A percentile compares a stretch with the other conserved stretches of the same genome.
phyloP scores from a whole-genome alignment of 2,329 filamentous ascomycete species.

The Stachybotrys chlorohalonatus region DNA sequence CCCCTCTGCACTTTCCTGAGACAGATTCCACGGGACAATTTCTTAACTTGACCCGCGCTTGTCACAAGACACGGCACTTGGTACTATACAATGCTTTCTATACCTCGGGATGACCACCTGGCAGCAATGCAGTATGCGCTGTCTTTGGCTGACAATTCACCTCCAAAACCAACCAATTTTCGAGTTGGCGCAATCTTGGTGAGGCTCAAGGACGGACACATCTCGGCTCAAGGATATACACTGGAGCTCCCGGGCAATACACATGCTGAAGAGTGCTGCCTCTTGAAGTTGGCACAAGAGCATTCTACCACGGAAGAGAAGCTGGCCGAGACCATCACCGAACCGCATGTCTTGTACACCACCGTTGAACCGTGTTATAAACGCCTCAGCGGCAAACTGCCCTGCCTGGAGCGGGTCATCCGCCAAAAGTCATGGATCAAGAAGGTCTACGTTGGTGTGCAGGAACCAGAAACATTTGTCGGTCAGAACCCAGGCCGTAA shows the following conservation, averaged over 20 bases:
- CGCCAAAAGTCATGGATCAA: constrained; percentile 52
- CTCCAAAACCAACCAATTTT: constrained; percentile 84
- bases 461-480: constrained; percentile 87
- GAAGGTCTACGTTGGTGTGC: constrained; percentile 78
- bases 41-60: background rate
- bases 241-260: constrained; percentile 88
- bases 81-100: background rate
- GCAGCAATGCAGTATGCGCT: constrained; percentile 62
- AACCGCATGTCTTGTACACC: constrained; percentile 60
- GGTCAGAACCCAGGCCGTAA: constrained; percentile 66
- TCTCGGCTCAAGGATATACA: constrained; percentile 80
- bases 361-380: constrained; percentile 83
- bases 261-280: constrained; percentile 89
- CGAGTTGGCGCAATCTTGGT: constrained; percentile 88
- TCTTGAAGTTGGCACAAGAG: constrained; percentile 58
- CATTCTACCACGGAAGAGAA: constrained; percentile 42
- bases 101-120: constrained; percentile 30
- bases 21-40: background rate
- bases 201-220: constrained; percentile 40
- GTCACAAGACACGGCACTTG: background rate
- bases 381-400: constrained; percentile 62
- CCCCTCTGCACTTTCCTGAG: background rate
- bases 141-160: constrained; percentile 66
- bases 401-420: constrained; percentile 75
- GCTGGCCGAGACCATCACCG: constrained; percentile 32